A percentile compares a stretch with the other conserved stretches of the same genome.
These are phyloP conservation scores for Termitomyces sp. DNA, from an alignment of 768 basidiomycete genomes.

Conservation along the genomic window DNA sequence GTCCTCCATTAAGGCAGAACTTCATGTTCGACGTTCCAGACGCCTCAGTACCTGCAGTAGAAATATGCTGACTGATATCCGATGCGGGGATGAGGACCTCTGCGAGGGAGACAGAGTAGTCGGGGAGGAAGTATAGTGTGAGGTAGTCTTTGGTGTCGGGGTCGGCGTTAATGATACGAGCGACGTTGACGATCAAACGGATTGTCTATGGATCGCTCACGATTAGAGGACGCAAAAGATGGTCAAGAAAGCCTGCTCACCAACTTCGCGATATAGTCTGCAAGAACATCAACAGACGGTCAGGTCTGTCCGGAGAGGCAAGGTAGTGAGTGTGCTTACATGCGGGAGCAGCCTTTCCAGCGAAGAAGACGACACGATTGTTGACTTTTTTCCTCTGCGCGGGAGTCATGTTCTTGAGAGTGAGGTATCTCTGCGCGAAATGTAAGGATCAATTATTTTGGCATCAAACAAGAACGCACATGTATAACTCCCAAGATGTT, in stretches of 20 bases:
- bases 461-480: constrained; percentile 35
- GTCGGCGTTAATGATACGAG: constrained; percentile 76
- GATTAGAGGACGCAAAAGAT: not conserved
- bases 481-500: constrained; percentile 91
- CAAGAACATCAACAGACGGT: constrained; percentile 8
- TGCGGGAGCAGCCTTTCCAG: constrained; percentile 94
- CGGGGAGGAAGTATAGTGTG: constrained; percentile 91
- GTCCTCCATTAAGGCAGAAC: constrained; percentile 88
- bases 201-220: constrained; percentile 56
- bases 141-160: constrained; percentile 86
- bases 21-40: constrained; percentile 84
- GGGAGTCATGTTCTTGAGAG: constrained; percentile 74
- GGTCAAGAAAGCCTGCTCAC: constrained; percentile 29
- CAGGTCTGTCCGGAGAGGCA: not conserved
- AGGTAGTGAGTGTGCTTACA: constrained; percentile 42
- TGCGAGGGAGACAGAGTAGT: constrained; percentile 85
- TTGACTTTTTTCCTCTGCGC: constrained; percentile 79
- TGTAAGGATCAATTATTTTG: not conserved
- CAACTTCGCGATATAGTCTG: constrained; percentile 90
- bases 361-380: constrained; percentile 93
- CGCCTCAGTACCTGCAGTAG: constrained; percentile 94
- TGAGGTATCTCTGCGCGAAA: constrained; percentile 65
- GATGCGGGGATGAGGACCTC: constrained; percentile 88
- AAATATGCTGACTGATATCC: constrained; percentile 95
- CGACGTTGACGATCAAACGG: constrained; percentile 90